Percentiles rank a stretch among this genome's conserved stretches.
phyloP scores from a whole-genome alignment of 495 filamentous ascomycete species.

The Hypoxylon crocopeplum region DNA sequence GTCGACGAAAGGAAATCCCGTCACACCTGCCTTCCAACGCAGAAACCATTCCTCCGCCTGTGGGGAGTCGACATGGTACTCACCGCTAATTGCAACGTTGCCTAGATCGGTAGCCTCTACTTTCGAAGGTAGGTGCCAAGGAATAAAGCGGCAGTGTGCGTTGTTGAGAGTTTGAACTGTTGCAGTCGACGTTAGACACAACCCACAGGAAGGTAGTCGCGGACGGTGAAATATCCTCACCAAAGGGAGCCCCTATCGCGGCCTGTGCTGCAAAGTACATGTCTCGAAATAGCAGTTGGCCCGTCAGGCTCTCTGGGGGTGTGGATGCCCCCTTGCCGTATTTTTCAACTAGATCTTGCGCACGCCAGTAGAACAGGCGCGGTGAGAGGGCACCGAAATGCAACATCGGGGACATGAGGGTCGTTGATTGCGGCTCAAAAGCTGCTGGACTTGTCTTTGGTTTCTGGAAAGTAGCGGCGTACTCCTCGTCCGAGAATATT shows the following conservation, averaged over 20 bases:
- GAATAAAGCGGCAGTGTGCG: conserved; percentile 66
- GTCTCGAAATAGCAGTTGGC: conserved; percentile 74
- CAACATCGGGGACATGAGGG: conserved; percentile 71
- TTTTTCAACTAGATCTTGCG: conserved; percentile 60
- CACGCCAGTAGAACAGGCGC: conserved; percentile 72
- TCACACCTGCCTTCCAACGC: conserved; percentile 69
- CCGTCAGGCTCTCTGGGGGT: conserved; percentile 67
- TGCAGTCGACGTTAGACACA: neutral
- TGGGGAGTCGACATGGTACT: conserved; percentile 62
- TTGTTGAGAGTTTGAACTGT: conserved; percentile 62
- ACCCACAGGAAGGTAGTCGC: neutral
- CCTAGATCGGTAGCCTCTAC: conserved; percentile 44
- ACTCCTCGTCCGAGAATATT: conserved; percentile 63
- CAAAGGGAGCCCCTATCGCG: conserved; percentile 62
- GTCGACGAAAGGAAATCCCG: conserved; percentile 78
- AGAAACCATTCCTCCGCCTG: conserved; percentile 66
- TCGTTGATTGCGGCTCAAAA: conserved; percentile 72
- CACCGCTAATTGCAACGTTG: conserved; percentile 50
- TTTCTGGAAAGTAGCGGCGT: conserved; percentile 72
- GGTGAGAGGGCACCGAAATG: conserved; percentile 71
- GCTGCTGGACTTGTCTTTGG: conserved; percentile 73
- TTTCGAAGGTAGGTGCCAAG: conserved; percentile 72
- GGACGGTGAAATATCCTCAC: conserved; percentile 6
- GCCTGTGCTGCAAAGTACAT: conserved; percentile 81
- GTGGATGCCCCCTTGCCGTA: conserved; percentile 56